A percentile compares a stretch with the other conserved stretches of the same genome.
phyloP scores from a whole-genome alignment of 1,139 yeast species.

The Geotrichum australiense region DNA sequence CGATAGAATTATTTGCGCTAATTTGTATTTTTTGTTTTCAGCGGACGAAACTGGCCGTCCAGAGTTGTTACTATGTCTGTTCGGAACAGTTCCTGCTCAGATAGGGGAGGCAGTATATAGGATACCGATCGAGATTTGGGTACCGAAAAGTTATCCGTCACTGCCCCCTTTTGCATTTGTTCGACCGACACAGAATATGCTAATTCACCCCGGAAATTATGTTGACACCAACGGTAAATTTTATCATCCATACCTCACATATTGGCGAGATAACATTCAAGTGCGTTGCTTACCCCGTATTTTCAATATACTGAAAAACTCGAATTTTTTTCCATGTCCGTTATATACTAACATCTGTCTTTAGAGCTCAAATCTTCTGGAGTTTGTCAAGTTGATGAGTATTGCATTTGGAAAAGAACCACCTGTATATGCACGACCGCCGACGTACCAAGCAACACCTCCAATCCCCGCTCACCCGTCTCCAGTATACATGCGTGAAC shows the following conservation, averaged over 20 bases:
- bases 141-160: constrained; percentile 64
- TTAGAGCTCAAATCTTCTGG: constrained; percentile 36
- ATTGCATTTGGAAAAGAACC: constrained; percentile 43
- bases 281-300: constrained; percentile 1
- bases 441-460: constrained; percentile 15
- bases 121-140: constrained; percentile 69
- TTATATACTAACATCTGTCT: constrained; percentile 11
- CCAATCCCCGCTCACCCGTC: constrained; percentile 18
- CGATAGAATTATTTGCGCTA: not conserved
- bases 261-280: constrained; percentile 42
- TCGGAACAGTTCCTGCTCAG: constrained; percentile 46
- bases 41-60: constrained; percentile 52
- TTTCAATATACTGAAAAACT: not conserved
- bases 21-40: not conserved
- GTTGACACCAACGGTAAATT: constrained; percentile 70
- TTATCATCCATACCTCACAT: constrained; percentile 59
- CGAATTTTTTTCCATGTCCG: too few species aligned
- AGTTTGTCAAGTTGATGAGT: constrained; percentile 37
- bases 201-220: constrained; percentile 53
- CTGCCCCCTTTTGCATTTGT: constrained; percentile 59
- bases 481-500: constrained; percentile 1
- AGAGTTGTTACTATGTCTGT: constrained; percentile 53
- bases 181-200: constrained; percentile 44
- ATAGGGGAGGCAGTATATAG: constrained; percentile 33
- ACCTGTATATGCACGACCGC: constrained; percentile 44